Evolutionary conservation across 148 eudicot species (phyloP).

Genomic region (Silene conica): DNA sequence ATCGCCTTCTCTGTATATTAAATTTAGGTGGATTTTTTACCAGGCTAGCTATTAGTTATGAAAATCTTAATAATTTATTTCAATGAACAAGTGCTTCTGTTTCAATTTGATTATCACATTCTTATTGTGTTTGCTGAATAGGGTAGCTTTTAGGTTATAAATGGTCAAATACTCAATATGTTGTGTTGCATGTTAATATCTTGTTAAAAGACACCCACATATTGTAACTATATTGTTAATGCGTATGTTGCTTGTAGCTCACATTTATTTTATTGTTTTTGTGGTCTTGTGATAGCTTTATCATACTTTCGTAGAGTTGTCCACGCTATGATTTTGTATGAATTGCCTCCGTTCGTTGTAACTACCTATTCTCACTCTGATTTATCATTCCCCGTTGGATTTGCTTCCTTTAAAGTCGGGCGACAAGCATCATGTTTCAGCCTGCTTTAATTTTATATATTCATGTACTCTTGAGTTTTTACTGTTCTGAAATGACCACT

Average conservation of each 20-base stretch:
- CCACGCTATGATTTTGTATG: background rate
- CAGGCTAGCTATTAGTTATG: background rate
- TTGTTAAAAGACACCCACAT: background rate
- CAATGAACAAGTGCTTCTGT: background rate
- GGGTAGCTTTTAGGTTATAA: background rate
- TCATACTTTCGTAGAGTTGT: background rate
- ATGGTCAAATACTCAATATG: background rate
- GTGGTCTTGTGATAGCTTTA: background rate
- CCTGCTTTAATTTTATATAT: background rate
- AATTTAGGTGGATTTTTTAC: background rate
- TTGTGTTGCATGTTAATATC: background rate
- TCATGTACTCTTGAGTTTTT: no score
- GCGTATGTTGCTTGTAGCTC: background rate
- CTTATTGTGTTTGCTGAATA: background rate
- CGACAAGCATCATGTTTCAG: slow-evolving; percentile 4
- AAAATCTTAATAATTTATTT: background rate
- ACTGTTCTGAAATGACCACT: background rate
- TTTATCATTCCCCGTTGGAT: background rate
- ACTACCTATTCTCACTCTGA: background rate
- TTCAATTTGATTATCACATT: background rate
- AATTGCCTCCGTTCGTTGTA: background rate
- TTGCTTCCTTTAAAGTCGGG: slow-evolving; percentile 1
- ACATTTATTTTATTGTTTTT: background rate
- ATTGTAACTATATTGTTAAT: background rate
- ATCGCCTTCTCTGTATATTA: background rate